phyloP scores from a whole-genome alignment of 139 green algal species.

The Tetradesmus lagerheimii region DNA sequence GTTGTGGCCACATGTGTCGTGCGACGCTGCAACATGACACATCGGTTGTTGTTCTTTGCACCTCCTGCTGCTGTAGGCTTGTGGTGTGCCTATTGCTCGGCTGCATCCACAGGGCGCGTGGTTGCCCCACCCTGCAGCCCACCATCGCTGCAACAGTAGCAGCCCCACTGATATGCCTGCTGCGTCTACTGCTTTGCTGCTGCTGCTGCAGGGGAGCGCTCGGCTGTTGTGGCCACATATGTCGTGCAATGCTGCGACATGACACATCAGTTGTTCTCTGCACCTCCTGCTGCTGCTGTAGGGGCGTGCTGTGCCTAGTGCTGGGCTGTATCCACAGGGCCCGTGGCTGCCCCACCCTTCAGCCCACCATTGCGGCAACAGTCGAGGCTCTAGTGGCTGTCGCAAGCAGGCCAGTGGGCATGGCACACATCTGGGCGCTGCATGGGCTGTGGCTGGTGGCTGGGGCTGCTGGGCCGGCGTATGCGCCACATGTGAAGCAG shows the following conservation, averaged over 20 bases:
- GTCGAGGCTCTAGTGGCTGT: conserved; percentile 73
- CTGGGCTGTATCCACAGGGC: conserved; percentile 77
- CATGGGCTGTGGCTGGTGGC: conserved; percentile 86
- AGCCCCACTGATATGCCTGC: conserved; percentile 54
- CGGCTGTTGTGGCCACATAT: too few relatives aligned
- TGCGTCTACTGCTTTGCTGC: not conserved
- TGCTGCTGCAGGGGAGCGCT: too few relatives aligned
- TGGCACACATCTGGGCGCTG: conserved; percentile 79
- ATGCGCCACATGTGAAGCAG: conserved; percentile 56
- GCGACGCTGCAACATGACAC: too few relatives aligned
- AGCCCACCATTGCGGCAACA: conserved; percentile 54
- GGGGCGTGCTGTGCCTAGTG: conserved; percentile 78
- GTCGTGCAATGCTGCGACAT: too few relatives aligned
- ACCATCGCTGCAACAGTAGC: conserved; percentile 57
- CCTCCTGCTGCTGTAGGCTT: not conserved
- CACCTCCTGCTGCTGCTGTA: conserved; percentile 37
- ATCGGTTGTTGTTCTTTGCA: too few relatives aligned
- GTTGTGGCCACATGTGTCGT: too few relatives aligned
- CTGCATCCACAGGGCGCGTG: conserved; percentile 71
- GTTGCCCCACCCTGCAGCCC: conserved; percentile 77
- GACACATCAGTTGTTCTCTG: too few relatives aligned
- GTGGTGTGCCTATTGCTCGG: conserved; percentile 73
- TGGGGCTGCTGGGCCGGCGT: conserved; percentile 80
- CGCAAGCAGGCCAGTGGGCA: conserved; percentile 52
- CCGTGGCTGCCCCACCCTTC: conserved; percentile 79